These are phyloP conservation scores for Rutstroemia sp. DNA, from an alignment of 2,329 filamentous ascomycete genomes.

Conservation along the genomic window DNA sequence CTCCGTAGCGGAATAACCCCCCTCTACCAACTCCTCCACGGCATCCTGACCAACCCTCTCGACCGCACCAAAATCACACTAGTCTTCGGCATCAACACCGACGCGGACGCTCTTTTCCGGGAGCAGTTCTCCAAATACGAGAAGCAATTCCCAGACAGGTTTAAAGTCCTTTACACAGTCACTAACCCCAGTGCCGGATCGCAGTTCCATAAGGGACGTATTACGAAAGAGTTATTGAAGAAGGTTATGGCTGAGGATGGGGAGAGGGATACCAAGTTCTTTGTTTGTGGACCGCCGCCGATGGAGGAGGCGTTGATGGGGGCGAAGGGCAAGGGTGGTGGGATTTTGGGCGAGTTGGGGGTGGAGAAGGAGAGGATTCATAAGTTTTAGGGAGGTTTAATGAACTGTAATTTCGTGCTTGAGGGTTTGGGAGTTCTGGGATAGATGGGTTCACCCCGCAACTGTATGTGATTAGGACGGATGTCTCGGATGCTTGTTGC, in stretches of 20 bases:
- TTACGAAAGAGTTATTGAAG: slow-evolving; percentile 49
- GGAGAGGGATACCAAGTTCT: slow-evolving; percentile 45
- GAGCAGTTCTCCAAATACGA: slow-evolving; percentile 48
- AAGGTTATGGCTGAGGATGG: slow-evolving; percentile 36
- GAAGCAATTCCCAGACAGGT: slow-evolving; percentile 42
- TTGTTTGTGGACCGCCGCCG: slow-evolving; percentile 60
- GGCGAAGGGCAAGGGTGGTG: slow-evolving; percentile 33
- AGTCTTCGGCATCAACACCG: slow-evolving; percentile 58
- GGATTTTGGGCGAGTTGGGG: not conserved
- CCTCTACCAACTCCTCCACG: slow-evolving; percentile 55
- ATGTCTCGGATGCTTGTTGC: too few species aligned
- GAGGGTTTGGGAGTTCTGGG: too few species aligned
- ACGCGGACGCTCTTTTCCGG: slow-evolving; percentile 52
- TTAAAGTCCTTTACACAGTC: slow-evolving; percentile 52
- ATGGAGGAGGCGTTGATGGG: slow-evolving; percentile 51
- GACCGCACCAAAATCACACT: slow-evolving; percentile 58
- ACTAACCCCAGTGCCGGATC: slow-evolving; percentile 38
- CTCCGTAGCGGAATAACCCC: slow-evolving; percentile 54
- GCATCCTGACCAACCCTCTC: slow-evolving; percentile 52
- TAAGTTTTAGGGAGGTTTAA: too few species aligned
- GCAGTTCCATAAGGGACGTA: slow-evolving; percentile 44
- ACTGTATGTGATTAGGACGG: too few species aligned
- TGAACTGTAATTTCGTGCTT: too few species aligned
- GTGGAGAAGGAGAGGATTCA: too few species aligned
- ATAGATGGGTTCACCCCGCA: too few species aligned